phyloP scores from a whole-genome alignment of 1,284 basidiomycete species.

The Apiotrichum gamsii region DNA sequence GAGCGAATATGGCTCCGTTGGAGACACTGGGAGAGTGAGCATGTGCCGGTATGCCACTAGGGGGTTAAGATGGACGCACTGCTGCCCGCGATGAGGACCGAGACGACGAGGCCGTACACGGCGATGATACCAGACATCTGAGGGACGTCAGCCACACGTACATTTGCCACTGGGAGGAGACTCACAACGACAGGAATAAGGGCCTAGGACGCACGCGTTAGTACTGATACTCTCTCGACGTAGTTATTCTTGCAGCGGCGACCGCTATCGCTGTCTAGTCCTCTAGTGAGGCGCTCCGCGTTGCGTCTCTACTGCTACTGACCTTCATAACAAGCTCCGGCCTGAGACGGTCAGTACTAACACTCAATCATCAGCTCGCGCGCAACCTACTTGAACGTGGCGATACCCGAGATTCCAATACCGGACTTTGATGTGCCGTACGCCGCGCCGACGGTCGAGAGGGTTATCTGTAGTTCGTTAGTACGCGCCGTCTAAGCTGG shows the following conservation, averaged over 20 bases:
- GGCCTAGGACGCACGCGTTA: background rate
- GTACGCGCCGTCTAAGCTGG: too few species aligned
- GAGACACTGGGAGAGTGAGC: constrained; percentile 54
- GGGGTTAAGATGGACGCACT: constrained; percentile 49
- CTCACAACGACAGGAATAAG: constrained; percentile 59
- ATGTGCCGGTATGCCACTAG: constrained; percentile 15
- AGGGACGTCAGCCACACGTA: constrained; percentile 5
- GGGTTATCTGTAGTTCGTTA: constrained; percentile 42
- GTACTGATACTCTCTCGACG: too few species aligned
- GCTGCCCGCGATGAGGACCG: constrained; percentile 60
- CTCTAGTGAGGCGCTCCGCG: too few species aligned
- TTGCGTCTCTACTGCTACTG: constrained; percentile 37
- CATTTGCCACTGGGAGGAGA: background rate
- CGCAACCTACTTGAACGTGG: constrained; percentile 60
- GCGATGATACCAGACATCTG: constrained; percentile 65
- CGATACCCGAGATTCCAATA: constrained; percentile 94
- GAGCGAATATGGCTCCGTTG: constrained; percentile 50
- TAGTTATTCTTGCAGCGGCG: too few species aligned
- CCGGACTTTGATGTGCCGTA: constrained; percentile 97
- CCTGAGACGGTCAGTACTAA: constrained; percentile 41
- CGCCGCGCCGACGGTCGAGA: constrained; percentile 76
- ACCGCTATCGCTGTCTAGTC: too few species aligned
- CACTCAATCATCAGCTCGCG: too few species aligned
- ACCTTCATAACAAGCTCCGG: constrained; percentile 99
- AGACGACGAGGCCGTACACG: constrained; percentile 55